Evolutionary conservation across 352 stramenopile genomes (phyloP).

Genomic region (Pythium dissotocum): DNA sequence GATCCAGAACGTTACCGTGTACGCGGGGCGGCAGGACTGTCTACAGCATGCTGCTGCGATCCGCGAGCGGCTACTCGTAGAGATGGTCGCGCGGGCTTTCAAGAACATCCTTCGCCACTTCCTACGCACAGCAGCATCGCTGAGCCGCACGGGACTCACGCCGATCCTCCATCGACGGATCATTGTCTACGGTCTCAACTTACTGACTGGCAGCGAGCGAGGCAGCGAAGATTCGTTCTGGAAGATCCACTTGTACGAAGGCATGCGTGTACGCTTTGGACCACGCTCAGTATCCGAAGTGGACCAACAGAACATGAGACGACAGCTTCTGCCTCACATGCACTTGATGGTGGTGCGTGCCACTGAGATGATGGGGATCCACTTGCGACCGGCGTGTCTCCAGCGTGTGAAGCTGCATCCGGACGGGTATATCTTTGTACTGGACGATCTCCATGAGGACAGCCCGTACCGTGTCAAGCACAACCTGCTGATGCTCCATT

Average conservation of each 20-base stretch:
- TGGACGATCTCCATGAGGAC: conserved; percentile 63
- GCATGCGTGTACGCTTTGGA: conserved; percentile 79
- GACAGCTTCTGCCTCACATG: conserved; percentile 45
- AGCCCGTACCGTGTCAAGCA: conserved; percentile 72
- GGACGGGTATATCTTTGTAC: conserved; percentile 72
- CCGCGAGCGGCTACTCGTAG: conserved; percentile 65
- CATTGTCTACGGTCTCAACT: conserved; percentile 59
- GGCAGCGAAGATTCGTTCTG: conserved; percentile 69
- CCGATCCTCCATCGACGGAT: conserved; percentile 49
- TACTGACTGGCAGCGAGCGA: conserved; percentile 56
- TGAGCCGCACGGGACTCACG: conserved; percentile 42
- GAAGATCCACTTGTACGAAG: conserved; percentile 68
- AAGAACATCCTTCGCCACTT: conserved; percentile 87
- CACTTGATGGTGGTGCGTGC: conserved; percentile 56
- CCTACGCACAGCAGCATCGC: conserved; percentile 46
- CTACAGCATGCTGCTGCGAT: conserved; percentile 52
- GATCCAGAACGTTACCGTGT: conserved; percentile 72
- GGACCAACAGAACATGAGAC: conserved; percentile 78
- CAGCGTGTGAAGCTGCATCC: conserved; percentile 48
- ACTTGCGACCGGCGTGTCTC: conserved; percentile 44
- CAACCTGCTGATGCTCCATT: conserved; percentile 85
- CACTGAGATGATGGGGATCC: conserved; percentile 55
- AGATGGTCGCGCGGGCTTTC: conserved; percentile 87
- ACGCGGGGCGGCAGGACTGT: conserved; percentile 64
- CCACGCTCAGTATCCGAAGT: conserved; percentile 60